phyloP scores from a whole-genome alignment of 345 rosid species.

The Citrus australasica region DNA sequence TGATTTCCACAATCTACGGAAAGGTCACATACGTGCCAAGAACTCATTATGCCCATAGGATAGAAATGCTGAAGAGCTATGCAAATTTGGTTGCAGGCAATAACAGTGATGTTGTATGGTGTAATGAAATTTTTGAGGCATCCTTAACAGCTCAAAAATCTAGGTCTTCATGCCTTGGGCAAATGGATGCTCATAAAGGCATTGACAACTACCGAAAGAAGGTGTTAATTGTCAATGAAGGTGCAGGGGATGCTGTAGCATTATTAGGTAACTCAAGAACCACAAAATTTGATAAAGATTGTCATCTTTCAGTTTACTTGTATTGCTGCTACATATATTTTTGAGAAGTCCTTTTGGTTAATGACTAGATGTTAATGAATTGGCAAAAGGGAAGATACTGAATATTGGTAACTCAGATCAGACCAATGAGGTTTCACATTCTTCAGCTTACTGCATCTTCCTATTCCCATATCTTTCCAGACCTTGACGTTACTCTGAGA shows the following conservation, averaged over 20 bases:
- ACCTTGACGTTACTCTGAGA: not conserved
- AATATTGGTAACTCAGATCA: not conserved
- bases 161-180: constrained; percentile 17
- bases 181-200: constrained; percentile 15
- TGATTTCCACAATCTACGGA: constrained; percentile 71
- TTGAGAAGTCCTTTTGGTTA: not conserved
- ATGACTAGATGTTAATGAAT: not conserved
- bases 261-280: constrained; percentile 54
- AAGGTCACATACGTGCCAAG: constrained; percentile 64
- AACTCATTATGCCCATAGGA: constrained; percentile 57
- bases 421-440: not conserved
- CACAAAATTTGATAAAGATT: not conserved
- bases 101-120: constrained; percentile 41
- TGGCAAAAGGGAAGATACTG: not conserved
- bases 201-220: constrained; percentile 29
- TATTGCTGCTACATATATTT: not conserved
- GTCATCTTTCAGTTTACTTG: not conserved
- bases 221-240: constrained; percentile 80
- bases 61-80: constrained; percentile 51
- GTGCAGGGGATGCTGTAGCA: constrained; percentile 74
- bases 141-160: constrained; percentile 19
- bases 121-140: constrained; percentile 48
- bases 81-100: constrained; percentile 56
- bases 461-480: not conserved
- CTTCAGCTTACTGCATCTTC: not conserved